A percentile compares a stretch with the other conserved stretches of the same genome.
Evolutionary conservation across 768 basidiomycete species (phyloP).

Genomic region (Tricholoma matsutake): DNA sequence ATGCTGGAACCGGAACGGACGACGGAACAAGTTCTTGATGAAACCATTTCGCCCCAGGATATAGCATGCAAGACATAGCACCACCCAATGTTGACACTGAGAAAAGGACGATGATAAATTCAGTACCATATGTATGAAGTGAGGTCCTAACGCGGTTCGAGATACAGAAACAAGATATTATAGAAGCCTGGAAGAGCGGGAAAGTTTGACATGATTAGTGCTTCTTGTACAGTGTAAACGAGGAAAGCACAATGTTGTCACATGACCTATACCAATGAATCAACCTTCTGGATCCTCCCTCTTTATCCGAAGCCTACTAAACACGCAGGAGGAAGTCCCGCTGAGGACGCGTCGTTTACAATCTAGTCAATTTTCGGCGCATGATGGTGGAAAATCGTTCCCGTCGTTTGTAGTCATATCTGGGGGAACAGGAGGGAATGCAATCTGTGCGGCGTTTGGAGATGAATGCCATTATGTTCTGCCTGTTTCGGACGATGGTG

Average conservation of each 20-base stretch:
- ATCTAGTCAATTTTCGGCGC: slow-evolving; percentile 1
- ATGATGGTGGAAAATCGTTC: not conserved
- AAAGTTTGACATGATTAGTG: slow-evolving; percentile 30
- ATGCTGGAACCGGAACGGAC: slow-evolving; percentile 25
- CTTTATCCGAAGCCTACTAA: slow-evolving; percentile 42
- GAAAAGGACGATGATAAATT: not conserved
- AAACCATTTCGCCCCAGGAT: slow-evolving; percentile 65
- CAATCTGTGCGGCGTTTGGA: slow-evolving; percentile 83
- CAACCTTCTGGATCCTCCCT: slow-evolving; percentile 61
- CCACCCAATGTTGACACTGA: slow-evolving; percentile 37
- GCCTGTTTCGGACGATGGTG: slow-evolving; percentile 94
- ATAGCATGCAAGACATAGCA: slow-evolving; percentile 43
- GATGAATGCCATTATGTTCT: slow-evolving; percentile 81
- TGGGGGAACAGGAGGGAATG: slow-evolving; percentile 93
- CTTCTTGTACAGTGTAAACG: too few relatives aligned
- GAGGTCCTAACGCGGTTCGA: slow-evolving; percentile 53
- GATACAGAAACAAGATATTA: slow-evolving; percentile 56
- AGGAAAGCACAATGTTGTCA: too few relatives aligned
- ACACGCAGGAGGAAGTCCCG: not conserved
- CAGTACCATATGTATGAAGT: not conserved
- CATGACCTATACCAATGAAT: too few relatives aligned
- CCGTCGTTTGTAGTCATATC: slow-evolving; percentile 74
- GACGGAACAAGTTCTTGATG: slow-evolving; percentile 62
- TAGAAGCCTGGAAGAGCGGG: slow-evolving; percentile 64
- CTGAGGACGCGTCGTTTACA: slow-evolving; percentile 3